Evolutionary conservation across 163 green algal species (phyloP).

Genomic region (Prototheca stagnorum): DNA sequence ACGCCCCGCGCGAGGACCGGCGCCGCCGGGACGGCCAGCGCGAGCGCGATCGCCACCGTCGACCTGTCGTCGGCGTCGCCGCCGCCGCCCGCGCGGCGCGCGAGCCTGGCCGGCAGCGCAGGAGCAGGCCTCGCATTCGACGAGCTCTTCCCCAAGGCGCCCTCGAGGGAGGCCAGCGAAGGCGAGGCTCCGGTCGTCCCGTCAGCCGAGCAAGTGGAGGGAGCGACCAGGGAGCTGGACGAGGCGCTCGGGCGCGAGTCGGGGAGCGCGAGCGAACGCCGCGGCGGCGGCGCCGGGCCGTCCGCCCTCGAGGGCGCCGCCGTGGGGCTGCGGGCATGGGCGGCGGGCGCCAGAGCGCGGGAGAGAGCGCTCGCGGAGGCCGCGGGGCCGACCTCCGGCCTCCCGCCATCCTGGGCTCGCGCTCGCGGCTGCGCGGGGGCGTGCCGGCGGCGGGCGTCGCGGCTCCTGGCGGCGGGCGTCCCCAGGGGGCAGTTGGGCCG

Average conservation of each 20-base stretch:
- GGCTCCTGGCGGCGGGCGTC: conserved; percentile 2
- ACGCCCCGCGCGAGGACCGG: neutral
- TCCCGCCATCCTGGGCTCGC: conserved; percentile 16
- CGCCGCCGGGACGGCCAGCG: neutral
- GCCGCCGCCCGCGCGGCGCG: neutral
- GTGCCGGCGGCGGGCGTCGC: neutral
- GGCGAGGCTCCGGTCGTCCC: no score
- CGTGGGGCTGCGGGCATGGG: neutral
- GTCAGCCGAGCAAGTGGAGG: no score
- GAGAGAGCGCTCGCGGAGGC: neutral
- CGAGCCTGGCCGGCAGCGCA: neutral
- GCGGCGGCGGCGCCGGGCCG: neutral
- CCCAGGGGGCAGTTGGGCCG: neutral
- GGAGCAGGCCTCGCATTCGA: neutral
- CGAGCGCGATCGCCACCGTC: neutral
- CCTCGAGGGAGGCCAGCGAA: no score
- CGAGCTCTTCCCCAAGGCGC: neutral
- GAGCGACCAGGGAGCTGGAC: no score
- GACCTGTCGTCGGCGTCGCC: neutral
- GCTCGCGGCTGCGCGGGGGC: neutral
- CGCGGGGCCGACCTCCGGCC: neutral
- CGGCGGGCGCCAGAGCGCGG: neutral
- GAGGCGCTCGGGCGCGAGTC: neutral
- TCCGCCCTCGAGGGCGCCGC: neutral
- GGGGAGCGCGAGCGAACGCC: neutral